A percentile compares a stretch with the other conserved stretches of the same genome.
These are phyloP conservation scores for Capsicum chinense DNA, from an alignment of 257 asterid species.

Conservation along the genomic window DNA sequence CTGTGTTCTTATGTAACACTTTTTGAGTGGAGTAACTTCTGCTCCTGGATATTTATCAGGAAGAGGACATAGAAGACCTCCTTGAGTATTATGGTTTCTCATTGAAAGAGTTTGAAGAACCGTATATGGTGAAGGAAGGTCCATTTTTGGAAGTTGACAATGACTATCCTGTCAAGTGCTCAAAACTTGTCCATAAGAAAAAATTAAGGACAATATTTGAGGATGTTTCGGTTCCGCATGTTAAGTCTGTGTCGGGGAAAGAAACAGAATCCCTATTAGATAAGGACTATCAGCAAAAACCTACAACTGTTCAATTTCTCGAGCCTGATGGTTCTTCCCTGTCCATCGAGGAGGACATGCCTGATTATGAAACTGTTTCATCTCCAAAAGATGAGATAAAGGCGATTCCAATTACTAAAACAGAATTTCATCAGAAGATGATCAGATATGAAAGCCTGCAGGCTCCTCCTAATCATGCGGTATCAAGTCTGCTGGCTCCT, in stretches of 20 bases:
- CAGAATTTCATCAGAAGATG: constrained; percentile 35
- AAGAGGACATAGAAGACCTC: constrained; percentile 77
- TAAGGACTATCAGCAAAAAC: constrained; percentile 45
- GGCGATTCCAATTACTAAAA: constrained; percentile 35
- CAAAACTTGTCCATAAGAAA: constrained; percentile 78
- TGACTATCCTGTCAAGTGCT: constrained; percentile 85
- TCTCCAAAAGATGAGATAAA: constrained; percentile 54
- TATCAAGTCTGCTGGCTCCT: constrained; percentile 37
- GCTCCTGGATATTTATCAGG: constrained; percentile 54
- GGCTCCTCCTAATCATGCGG: constrained; percentile 50
- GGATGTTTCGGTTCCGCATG: constrained; percentile 66
- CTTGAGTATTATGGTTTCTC: constrained; percentile 83
- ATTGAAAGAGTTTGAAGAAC: constrained; percentile 85
- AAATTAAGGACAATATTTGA: constrained; percentile 61
- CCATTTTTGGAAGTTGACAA: constrained; percentile 67
- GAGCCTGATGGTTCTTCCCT: constrained; percentile 46
- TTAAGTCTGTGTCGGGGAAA: constrained; percentile 41
- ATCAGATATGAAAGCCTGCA: constrained; percentile 37
- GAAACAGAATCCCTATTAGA: constrained; percentile 37
- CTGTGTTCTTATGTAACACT: constrained; percentile 31
- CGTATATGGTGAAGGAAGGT: constrained; percentile 95
- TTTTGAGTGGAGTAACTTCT: constrained; percentile 28
- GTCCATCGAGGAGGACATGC: constrained; percentile 63
- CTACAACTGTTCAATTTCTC: constrained; percentile 33
- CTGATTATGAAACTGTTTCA: constrained; percentile 46